These are phyloP conservation scores for Coniochaeta sp. DNA, from an alignment of 2,329 filamentous ascomycete species.

Conservation along the genomic window DNA sequence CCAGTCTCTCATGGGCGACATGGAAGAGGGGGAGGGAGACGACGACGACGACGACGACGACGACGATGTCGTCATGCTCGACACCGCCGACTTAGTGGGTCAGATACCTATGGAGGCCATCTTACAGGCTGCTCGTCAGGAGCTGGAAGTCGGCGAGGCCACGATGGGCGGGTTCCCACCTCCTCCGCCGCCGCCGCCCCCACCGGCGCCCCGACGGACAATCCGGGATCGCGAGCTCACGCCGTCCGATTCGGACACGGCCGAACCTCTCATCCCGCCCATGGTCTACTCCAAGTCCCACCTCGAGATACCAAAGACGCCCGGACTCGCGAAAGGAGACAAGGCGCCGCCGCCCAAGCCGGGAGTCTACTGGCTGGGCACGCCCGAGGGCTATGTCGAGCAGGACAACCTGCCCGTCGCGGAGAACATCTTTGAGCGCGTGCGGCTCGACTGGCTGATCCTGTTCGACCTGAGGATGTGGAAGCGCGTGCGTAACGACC, in stretches of 20 bases:
- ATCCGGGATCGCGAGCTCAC: slow-evolving; percentile 54
- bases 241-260: slow-evolving; percentile 66
- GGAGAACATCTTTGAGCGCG: slow-evolving; percentile 83
- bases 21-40: slow-evolving; percentile 35
- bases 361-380: slow-evolving; percentile 80
- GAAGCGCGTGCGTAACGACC: slow-evolving; percentile 88
- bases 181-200: slow-evolving; percentile 56
- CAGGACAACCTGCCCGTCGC: slow-evolving; percentile 58
- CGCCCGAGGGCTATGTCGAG: slow-evolving; percentile 61
- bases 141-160: slow-evolving; percentile 68
- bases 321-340: slow-evolving; percentile 37
- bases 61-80: slow-evolving; percentile 40
- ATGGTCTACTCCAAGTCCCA: slow-evolving; percentile 57
- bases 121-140: slow-evolving; percentile 34
- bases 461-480: slow-evolving; percentile 92
- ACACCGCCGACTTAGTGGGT: slow-evolving; percentile 30
- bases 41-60: slow-evolving; percentile 43
- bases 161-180: slow-evolving; percentile 70
- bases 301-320: slow-evolving; percentile 75
- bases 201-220: slow-evolving; percentile 38
- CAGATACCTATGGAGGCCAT: neutral
- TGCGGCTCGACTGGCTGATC: slow-evolving; percentile 89
- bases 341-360: slow-evolving; percentile 51
- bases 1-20: slow-evolving; percentile 22
- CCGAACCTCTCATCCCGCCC: slow-evolving; percentile 57